phyloP scores from a whole-genome alignment of 768 basidiomycete genomes.

The Antrodiella citrinella region DNA sequence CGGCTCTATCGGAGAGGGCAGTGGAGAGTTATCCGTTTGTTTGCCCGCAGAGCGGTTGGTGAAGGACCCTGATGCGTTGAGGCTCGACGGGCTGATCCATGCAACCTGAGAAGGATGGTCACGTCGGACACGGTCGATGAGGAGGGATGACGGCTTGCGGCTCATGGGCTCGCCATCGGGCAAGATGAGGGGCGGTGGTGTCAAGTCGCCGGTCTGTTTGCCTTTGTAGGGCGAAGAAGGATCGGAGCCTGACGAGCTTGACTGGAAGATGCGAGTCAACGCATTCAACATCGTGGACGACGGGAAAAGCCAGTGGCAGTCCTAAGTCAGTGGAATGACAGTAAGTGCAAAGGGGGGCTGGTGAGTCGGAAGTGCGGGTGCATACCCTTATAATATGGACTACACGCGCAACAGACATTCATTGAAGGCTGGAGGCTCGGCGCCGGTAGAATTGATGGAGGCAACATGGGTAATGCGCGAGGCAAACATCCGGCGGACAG shows the following conservation, averaged over 20 bases:
- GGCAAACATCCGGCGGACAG: neutral
- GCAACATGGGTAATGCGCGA: neutral
- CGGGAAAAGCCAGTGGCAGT: no score
- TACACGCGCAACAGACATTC: neutral
- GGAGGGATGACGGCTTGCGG: constrained; percentile 3
- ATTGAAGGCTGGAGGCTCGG: neutral
- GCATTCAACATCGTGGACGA: constrained; percentile 1
- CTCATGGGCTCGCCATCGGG: constrained; percentile 1
- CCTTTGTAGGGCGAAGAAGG: neutral
- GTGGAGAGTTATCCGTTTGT: neutral
- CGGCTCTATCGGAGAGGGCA: neutral
- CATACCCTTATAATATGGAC: neutral
- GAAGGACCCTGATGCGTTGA: neutral
- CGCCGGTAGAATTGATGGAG: constrained; percentile 2
- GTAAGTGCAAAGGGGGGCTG: no score
- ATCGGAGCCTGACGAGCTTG: neutral
- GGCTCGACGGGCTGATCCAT: constrained; percentile 2
- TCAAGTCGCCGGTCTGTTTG: neutral
- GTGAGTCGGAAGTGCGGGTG: neutral
- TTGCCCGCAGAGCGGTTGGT: neutral
- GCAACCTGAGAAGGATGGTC: constrained; percentile 4
- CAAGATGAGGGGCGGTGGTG: neutral
- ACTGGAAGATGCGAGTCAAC: neutral
- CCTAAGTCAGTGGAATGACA: no score
- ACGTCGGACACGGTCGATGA: constrained; percentile 1